phyloP scores from a whole-genome alignment of 148 eudicot species.

The Rhododendron williamsianum region DNA sequence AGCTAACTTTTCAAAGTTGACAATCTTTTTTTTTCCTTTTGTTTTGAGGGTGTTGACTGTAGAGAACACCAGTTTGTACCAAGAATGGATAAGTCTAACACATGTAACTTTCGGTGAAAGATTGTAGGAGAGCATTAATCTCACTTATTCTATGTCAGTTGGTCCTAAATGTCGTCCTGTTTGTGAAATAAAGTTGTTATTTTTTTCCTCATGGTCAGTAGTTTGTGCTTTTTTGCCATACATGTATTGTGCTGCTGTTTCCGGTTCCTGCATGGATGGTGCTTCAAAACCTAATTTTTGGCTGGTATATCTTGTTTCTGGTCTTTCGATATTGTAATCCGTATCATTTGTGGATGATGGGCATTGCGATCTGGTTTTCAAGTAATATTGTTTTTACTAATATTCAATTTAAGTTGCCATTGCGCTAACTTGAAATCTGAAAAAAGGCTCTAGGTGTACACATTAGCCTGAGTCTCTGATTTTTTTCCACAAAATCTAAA shows the following conservation, averaged over 20 bases:
- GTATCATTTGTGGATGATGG: not conserved
- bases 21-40: not conserved
- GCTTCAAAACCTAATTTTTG: not conserved
- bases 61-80: too few relatives aligned
- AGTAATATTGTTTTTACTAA: not conserved
- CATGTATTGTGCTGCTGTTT: not conserved
- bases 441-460: not conserved
- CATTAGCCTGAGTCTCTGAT: not conserved
- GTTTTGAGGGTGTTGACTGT: not conserved
- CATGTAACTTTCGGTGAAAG: not conserved
- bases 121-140: not conserved
- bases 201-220: not conserved
- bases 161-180: not conserved
- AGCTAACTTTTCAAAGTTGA: not conserved
- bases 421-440: not conserved
- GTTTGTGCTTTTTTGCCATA: not conserved
- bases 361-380: not conserved
- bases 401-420: not conserved
- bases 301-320: too few relatives aligned
- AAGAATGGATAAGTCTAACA: not conserved
- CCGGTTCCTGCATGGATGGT: not conserved
- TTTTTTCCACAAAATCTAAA: not conserved
- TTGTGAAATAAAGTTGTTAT: not conserved
- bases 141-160: not conserved
- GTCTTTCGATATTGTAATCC: not conserved